phyloP scores from a whole-genome alignment of 2,329 filamentous ascomycete genomes.

The Sarocladium brachiariae region DNA sequence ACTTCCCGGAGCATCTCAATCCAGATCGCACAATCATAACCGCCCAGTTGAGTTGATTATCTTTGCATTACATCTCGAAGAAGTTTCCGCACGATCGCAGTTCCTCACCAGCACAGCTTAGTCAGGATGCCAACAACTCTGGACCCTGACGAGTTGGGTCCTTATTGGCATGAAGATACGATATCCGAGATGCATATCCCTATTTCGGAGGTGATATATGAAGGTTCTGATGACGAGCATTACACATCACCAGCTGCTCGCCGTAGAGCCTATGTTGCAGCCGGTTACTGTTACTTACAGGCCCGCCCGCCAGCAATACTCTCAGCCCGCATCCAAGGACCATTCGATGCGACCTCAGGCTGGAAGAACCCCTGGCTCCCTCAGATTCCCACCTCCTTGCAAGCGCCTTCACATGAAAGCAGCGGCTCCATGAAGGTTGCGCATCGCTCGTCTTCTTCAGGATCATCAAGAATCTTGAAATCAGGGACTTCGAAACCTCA shows the following conservation, averaged over 20 bases:
- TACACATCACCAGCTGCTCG: conserved; percentile 40
- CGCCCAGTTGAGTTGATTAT: too few relatives aligned
- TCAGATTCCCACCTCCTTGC: background rate
- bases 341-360: conserved; percentile 44
- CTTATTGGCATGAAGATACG: conserved; percentile 22
- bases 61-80: too few relatives aligned
- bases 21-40: too few relatives aligned
- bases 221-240: conserved; percentile 51
- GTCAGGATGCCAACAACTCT: background rate
- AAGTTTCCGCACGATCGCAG: too few relatives aligned
- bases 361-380: conserved; percentile 49
- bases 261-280: conserved; percentile 49
- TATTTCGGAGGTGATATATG: conserved; percentile 42
- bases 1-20: background rate
- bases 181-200: conserved; percentile 38
- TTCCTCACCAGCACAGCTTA: too few relatives aligned
- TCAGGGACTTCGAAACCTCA: background rate
- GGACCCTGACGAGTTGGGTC: background rate
- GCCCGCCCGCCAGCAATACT: conserved; percentile 51
- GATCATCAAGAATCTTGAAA: background rate
- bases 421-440: background rate
- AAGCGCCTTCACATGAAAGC: background rate
- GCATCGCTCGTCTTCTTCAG: background rate
- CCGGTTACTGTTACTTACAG: conserved; percentile 50
- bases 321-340: conserved; percentile 55